Base-by-base conservation (phyloP, 768 basidiomycete genomes). In the Serendipita sp. region DNA sequence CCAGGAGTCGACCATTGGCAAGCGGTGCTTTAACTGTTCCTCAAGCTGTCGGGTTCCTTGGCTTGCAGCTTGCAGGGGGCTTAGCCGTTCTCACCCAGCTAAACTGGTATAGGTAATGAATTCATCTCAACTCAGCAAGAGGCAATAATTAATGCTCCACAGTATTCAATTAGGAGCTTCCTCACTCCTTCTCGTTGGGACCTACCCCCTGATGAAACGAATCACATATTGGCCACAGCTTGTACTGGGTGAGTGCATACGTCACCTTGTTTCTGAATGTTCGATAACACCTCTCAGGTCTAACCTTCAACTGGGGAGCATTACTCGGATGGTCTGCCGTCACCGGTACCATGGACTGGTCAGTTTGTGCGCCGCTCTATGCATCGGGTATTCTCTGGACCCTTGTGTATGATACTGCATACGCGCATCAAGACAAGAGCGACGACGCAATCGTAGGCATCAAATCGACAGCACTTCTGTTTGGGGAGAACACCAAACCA, bases 201-300 rank as follows among this genome's bases (percentile, higher is more conserved):
- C 91, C 50, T 99, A 99, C 73, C 96, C 96, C 0, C 77, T 95
- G 66, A 98, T 99, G 96, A 99, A 99, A 72, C 82, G 96, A 14
- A 74, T 96, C 42, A 99, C 96, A 0, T 78, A 97, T 71, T 99
- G 95, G 90, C 96, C 96, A 1, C 96, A 99, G 70, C 85, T 89
- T 42, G 86, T 96, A 30, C 84, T 99, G 22, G 95, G 94, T 90
- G 64, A 63, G 82, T 68, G 5, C 2, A 5, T 53, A 42, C 16
- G 60, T 28, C 48, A n/a, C 7, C 11, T 14, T 13, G n/a, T 14
- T 45, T 38, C 44, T 50, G 34, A 60, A 31, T 30, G 26, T 60
- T 3, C 34, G n/a, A 48, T 38, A 33, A 61, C 24, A 42, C 3
- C 50, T 13, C 2, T 3, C 68, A 94, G 93, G 94, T 9, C 78